These are phyloP conservation scores for Teunomyces barrocoloradensis DNA, from an alignment of 805 yeast species.

Conservation along the genomic window DNA sequence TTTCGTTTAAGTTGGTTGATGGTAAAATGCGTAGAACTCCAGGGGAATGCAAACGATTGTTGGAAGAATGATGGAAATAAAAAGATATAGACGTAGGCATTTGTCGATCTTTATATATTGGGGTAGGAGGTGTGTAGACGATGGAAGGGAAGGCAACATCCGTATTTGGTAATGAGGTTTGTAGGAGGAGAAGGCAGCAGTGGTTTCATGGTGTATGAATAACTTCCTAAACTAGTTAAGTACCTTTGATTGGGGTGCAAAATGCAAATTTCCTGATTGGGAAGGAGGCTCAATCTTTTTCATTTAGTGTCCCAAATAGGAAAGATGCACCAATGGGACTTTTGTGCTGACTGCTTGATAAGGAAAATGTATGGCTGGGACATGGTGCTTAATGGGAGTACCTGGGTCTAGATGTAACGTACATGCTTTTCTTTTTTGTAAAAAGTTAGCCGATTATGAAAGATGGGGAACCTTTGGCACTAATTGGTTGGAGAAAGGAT, in stretches of 20 bases:
- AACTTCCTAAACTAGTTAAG: constrained; percentile 1
- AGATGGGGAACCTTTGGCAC: background rate
- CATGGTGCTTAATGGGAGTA: background rate
- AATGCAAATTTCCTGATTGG: constrained; percentile 2
- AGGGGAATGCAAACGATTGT: constrained; percentile 2
- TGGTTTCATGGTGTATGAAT: background rate
- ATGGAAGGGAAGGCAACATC: background rate
- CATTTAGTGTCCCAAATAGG: background rate
- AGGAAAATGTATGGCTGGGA: background rate
- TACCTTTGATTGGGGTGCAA: background rate
- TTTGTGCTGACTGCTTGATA: background rate
- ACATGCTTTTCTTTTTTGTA: background rate
- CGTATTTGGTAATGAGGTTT: background rate
- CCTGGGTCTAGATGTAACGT: background rate
- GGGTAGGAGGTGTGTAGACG: background rate
- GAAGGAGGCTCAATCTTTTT: background rate
- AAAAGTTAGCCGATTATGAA: background rate
- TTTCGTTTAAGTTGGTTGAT: constrained; percentile 1
- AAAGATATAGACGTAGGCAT: background rate
- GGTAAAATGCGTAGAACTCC: background rate
- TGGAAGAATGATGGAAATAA: background rate
- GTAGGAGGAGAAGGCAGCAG: background rate
- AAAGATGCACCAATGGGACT: background rate
- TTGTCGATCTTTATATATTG: constrained; percentile 1
- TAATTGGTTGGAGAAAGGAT: too few species aligned